These are phyloP conservation scores for Penicillium alfredii DNA, from an alignment of 495 filamentous ascomycete species.

Conservation along the genomic window DNA sequence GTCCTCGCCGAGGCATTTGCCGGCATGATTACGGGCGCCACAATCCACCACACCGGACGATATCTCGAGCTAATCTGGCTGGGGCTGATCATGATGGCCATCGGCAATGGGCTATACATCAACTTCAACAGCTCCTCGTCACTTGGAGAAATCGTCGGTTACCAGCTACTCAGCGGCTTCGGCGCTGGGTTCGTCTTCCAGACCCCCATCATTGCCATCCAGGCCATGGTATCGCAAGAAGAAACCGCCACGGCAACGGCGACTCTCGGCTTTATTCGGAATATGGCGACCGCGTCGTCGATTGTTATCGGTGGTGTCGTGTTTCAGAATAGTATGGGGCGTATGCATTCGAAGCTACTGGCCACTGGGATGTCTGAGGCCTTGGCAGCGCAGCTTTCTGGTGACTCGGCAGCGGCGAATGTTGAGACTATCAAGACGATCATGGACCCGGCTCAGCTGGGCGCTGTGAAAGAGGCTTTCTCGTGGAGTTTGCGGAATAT, in stretches of 20 bases:
- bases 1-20: conserved; percentile 45
- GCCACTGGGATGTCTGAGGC: conserved; percentile 40
- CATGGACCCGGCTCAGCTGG: conserved; percentile 35
- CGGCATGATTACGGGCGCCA: conserved; percentile 43
- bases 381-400: conserved; percentile 38
- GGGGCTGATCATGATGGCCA: conserved; percentile 38
- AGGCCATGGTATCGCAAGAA: conserved; percentile 58
- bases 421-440: conserved; percentile 41
- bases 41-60: conserved; percentile 56
- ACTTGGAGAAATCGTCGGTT: conserved; percentile 41
- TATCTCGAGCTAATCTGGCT: conserved; percentile 53
- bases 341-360: conserved; percentile 28
- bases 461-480: conserved; percentile 49
- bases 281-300: conserved; percentile 62
- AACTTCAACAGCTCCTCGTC: conserved; percentile 32
- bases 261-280: conserved; percentile 68
- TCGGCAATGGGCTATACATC: conserved; percentile 52
- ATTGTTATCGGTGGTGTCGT: conserved; percentile 78
- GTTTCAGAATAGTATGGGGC: conserved; percentile 60
- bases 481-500: conserved; percentile 56
- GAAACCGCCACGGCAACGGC: conserved; percentile 75
- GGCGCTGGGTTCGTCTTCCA: conserved; percentile 45
- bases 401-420: conserved; percentile 47
- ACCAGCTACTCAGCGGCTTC: conserved; percentile 58
- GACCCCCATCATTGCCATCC: conserved; percentile 72